Evolutionary conservation across 306 rosid species (phyloP).

Genomic region (Trifolium repens): DNA sequence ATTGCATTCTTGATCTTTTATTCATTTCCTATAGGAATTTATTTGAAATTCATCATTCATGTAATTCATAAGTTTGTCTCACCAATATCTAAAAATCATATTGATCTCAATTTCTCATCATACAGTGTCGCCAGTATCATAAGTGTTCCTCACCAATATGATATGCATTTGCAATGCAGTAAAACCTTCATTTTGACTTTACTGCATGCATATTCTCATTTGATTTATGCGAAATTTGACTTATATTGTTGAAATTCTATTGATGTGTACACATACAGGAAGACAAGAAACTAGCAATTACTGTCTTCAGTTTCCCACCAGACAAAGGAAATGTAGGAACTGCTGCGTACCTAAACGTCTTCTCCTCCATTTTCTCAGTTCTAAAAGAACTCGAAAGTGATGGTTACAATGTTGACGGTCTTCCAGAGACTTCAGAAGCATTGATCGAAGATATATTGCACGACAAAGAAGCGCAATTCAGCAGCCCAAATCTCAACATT

Average conservation of each 20-base stretch:
- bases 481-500: constrained; percentile 89
- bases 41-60: constrained; percentile 8
- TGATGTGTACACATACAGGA: constrained; percentile 49
- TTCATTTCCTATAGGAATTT: neutral
- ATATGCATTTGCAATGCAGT: neutral
- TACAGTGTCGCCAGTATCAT: neutral
- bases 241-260: constrained; percentile 31
- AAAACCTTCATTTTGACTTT: constrained; percentile 30
- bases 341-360: constrained; percentile 96
- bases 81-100: neutral
- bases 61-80: neutral
- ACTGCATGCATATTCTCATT: constrained; percentile 23
- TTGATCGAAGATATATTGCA: constrained; percentile 89
- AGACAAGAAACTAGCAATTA: constrained; percentile 86
- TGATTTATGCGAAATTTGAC: constrained; percentile 24
- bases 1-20: constrained; percentile 27
- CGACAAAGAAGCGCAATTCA: constrained; percentile 98
- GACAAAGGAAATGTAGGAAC: constrained; percentile 99
- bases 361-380: constrained; percentile 89
- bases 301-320: constrained; percentile 98
- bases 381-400: constrained; percentile 77
- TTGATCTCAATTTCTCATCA: constrained; percentile 5
- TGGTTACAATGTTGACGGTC: constrained; percentile 88
- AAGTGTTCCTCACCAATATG: neutral
- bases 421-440: constrained; percentile 93